These are phyloP conservation scores for Phalaenopsis aphrodite DNA, from an alignment of 106 monocot species.

Conservation along the genomic window DNA sequence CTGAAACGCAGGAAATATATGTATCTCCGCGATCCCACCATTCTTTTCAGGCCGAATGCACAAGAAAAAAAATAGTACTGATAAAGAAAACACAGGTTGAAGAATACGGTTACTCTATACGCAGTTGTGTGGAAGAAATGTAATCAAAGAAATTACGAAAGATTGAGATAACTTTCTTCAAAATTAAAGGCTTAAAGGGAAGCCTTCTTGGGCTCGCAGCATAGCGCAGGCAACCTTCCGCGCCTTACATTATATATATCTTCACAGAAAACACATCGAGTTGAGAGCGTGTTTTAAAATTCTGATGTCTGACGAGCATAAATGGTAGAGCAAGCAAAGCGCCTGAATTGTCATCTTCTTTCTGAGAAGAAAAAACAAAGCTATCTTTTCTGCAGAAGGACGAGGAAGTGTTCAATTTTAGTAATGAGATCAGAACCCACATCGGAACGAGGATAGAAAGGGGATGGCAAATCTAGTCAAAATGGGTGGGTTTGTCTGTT, in stretches of 20 bases:
- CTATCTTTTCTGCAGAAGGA: background rate
- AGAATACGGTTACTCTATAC: background rate
- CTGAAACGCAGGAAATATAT: background rate
- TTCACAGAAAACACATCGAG: background rate
- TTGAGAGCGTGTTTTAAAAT: background rate
- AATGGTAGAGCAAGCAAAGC: background rate
- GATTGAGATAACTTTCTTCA: too few relatives aligned
- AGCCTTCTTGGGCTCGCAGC: background rate
- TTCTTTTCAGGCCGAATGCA: background rate
- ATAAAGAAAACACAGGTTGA: too few relatives aligned
- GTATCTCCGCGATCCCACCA: background rate
- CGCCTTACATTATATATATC: conserved; percentile 1
- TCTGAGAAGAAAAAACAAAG: background rate
- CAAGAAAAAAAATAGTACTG: background rate
- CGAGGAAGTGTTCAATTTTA: background rate
- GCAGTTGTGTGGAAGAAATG: background rate
- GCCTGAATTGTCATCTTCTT: background rate
- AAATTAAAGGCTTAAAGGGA: background rate
- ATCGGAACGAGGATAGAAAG: background rate
- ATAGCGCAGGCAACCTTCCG: background rate
- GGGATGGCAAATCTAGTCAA: background rate
- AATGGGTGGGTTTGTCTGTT: background rate
- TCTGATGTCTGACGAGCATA: background rate
- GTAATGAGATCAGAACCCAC: background rate
- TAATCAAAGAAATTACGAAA: too few relatives aligned